Base-by-base conservation (phyloP, 2,329 filamentous ascomycete genomes). In the Colletotrichum sp. region DNA sequence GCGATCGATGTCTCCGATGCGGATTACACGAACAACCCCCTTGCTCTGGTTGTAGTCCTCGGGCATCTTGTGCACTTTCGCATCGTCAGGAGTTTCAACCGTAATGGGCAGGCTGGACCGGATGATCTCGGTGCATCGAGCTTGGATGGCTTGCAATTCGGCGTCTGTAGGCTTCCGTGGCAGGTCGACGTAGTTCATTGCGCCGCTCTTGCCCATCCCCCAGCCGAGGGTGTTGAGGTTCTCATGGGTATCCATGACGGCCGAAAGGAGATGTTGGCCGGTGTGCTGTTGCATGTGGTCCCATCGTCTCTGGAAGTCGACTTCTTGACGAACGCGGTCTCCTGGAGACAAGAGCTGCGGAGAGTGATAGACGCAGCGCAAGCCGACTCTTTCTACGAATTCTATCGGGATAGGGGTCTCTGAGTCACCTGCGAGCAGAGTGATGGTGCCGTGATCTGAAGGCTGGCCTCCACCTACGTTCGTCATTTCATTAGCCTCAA, bases 221-320 rank as follows among this genome's bases (percentile, higher is more conserved):
- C 81, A 83, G 0, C 81, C 81, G 0, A 83, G 72, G 0, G 81
- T 83, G 3, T 78, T 78, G 2, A 83, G 78, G 7, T 74, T 73
- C 1, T 81, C 76, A 18, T 72, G 69, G 0, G 76, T 79, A 48
- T 81, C 76, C 81, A 83, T 82, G 5, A 83, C 71, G 1, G 82
- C 81, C 0, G 81, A 83, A 3, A 83, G 76, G 3, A 83, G 79
- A 36, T 83, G 81, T 9, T 83, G 81, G 1, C 81, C 81, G 0
- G 81, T 83, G 24, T 83, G 81, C 8, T 83, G 81, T 14, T 83
- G 81, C 82, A 83, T 83, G 13, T 83, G 81, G 61, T 83, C 79
- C 81, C 81, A 83, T n/a, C 81, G 79, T 0, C 82, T 80, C 7
- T 70, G 32, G 70, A 79, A 82, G 28, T 83, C 79, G 4, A 83